Evolutionary conservation across 164 flowering plant genomes (phyloP), one percentile per base, ranked within the genome.

Genomic region (Amborella trichopoda): DNA sequence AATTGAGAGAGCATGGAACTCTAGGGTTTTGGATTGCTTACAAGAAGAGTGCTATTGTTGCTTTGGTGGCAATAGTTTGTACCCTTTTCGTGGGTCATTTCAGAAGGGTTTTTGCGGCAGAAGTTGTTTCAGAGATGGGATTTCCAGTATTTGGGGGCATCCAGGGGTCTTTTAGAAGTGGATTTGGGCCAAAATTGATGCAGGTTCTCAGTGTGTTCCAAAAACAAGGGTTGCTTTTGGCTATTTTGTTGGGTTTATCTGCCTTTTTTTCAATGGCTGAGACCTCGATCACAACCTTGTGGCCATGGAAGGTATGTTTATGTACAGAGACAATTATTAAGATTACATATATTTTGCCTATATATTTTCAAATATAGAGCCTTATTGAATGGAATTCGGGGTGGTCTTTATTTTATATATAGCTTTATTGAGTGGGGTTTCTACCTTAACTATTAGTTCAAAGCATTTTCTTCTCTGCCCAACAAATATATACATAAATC

Each of bases 181-280:
- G 72, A 1, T 88, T 81, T 18, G 0, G 16, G 93, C 94, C 97
- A 0, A 85, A 75, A 66, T 14, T 71, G 26, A 66, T 64, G 50
- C 80, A 74, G 80, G 76, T 83, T 47, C 68, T 93, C 21, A 54
- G 23, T 28, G 68, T 88, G 24, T 68, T 93, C 33, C 79, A 58
- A 44, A 94, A 88, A 65, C 95, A 93, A 44, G 97, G 97, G 11
- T 61, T 88, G 73, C 32, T 93, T 38, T 61, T 93, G 58, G 83
- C 83, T 13, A 70, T 68, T 16, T 82, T 93, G 44, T 64, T 93
- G 59, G 79, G 91, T 4, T 64, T 88, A 9, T 93, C 99, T 4
- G 99, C 99, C 0, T 85, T 93, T 66, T 93, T 93, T 68, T 93
- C 99, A 0, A 77, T 93, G 96, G 96, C 99, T 2, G 99, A 93